Base-by-base conservation (phyloP, 2,329 filamentous ascomycete genomes). In the Apiospora sp. region DNA sequence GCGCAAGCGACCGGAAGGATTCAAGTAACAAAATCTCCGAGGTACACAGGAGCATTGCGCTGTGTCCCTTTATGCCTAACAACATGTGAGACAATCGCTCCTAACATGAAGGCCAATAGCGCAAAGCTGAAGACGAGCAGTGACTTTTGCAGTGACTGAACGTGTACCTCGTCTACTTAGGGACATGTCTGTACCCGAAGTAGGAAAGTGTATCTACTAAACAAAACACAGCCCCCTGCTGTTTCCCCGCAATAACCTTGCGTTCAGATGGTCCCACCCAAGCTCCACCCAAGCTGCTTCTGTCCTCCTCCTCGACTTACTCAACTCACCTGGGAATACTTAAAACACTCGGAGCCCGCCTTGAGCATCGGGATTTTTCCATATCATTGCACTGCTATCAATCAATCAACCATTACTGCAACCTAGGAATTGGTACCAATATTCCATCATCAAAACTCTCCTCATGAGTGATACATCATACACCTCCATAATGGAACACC, bases 401-500 rank as follows among this genome's bases (percentile, higher is more conserved):
- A 44, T 44, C 34, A 16, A 61, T 61, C 30, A 61, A 34, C 7
- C 7, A 61, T 37, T 61, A 22, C 54, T 34, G 34, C 54, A 34
- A 61, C 27, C 27, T 30, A 30, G 54, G 34, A 34, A 34, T 19
- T 16, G 16, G 4, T 30, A 12, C 12, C 16, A 10, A 22, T 58
- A 30, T 13, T 61, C 10, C 27, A 22, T 37, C 12, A 34, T 61
- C 14, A 10, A 37, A 22, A 5, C 2, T 13, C n/a, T 30, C 30
- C 27, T 64, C 8, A 64, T 64, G 58, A 64, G 58, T n/a, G 58
- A 64, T 8, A 64, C 58, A 10, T n/a, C 58, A 4, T 13, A 34
- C n/a, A 19, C 67, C 13, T 68, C 67, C 67, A 68, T 41, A 16
- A 68, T 68, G 67, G 67, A 68, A 8, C 67, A 68, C 2, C 67